Evolutionary conservation across 257 asterid species (phyloP).

Genomic region (Gardenia jasminoides): DNA sequence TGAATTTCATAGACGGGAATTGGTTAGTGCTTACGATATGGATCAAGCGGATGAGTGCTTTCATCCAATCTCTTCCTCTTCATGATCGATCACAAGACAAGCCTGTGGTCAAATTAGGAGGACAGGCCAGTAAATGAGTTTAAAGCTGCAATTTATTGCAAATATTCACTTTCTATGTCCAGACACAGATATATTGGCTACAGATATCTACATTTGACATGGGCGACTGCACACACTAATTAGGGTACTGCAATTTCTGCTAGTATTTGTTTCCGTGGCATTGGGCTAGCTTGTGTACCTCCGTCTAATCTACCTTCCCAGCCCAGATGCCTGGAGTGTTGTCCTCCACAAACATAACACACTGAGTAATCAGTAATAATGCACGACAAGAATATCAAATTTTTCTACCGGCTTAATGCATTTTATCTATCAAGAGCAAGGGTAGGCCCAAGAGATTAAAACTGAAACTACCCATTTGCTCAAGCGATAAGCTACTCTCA

Average conservation of each 20-base stretch:
- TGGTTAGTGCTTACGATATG: slow-evolving; percentile 53
- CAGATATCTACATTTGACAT: background rate
- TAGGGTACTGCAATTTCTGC: background rate
- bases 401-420: too few species aligned
- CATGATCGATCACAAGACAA: slow-evolving; percentile 42
- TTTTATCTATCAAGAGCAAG: too few species aligned
- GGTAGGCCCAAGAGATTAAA: background rate
- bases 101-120: slow-evolving; percentile 4
- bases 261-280: background rate
- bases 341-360: background rate
- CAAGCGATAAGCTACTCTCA: background rate
- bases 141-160: slow-evolving; percentile 22
- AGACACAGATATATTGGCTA: background rate
- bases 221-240: background rate
- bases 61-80: slow-evolving; percentile 64
- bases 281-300: background rate
- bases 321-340: background rate
- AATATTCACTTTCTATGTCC: background rate
- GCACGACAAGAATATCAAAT: too few species aligned
- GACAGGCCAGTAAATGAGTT: slow-evolving; percentile 1
- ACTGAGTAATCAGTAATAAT: background rate
- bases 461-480: background rate
- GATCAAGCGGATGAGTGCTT: slow-evolving; percentile 53
- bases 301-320: background rate
- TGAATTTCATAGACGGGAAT: background rate